A percentile compares a stretch with the other conserved stretches of the same genome.
Conservation (phyloP, 768 basidiomycete species). For the Suillus plorans region DNA sequence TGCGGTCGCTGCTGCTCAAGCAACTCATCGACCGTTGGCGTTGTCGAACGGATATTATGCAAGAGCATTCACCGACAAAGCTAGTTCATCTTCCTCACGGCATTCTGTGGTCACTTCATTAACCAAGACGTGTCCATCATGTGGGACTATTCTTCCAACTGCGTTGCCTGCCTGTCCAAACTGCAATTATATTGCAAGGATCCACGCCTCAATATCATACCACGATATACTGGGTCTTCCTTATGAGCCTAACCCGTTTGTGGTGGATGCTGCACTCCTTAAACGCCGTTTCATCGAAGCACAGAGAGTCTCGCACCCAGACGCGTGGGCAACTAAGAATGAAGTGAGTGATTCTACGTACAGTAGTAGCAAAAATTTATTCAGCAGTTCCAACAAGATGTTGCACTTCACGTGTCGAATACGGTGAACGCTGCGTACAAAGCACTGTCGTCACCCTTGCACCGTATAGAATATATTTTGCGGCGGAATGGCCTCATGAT, state of each 20-base stretch:
- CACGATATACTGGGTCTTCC: conserved; percentile 71
- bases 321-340: conserved; percentile 74
- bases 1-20: neutral
- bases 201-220: conserved; percentile 56
- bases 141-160: conserved; percentile 57
- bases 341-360: conserved; percentile 39
- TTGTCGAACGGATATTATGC: neutral
- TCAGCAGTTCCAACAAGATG: conserved; percentile 21
- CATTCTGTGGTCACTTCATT: conserved; percentile 8
- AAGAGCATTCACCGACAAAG: neutral
- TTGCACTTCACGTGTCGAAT: conserved; percentile 51
- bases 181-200: conserved; percentile 66
- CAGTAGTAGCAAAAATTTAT: neutral
- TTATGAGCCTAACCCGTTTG: conserved; percentile 65
- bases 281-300: conserved; percentile 67
- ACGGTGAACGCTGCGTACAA: conserved; percentile 83
- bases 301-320: conserved; percentile 83
- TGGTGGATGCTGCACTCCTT: conserved; percentile 58
- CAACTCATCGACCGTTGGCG: neutral
- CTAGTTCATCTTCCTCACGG: neutral
- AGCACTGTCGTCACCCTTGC: conserved; percentile 67
- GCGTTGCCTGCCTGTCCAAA: conserved; percentile 70
- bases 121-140: conserved; percentile 54
- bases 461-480: conserved; percentile 81
- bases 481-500: conserved; percentile 55